A percentile compares a stretch with the other conserved stretches of the same genome.
Evolutionary conservation across 2,329 filamentous ascomycete genomes (phyloP).

Genomic region (Pyrenochaeta sp.): DNA sequence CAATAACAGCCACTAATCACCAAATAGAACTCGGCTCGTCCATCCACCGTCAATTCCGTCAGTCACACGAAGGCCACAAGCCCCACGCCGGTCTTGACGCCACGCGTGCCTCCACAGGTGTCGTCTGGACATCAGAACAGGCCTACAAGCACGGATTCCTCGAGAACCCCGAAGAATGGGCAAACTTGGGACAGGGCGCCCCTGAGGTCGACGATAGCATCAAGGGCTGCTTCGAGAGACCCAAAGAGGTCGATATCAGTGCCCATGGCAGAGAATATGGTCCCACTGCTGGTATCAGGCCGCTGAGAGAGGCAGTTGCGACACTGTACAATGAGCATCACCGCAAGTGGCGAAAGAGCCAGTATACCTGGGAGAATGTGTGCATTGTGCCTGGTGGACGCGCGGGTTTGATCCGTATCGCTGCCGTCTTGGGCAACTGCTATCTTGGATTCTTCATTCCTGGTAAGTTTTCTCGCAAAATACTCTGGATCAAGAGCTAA

Average conservation of each 20-base stretch:
- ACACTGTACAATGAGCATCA: conserved; percentile 94
- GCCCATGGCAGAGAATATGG: conserved; percentile 85
- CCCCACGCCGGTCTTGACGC: conserved; percentile 91
- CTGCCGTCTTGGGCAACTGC: conserved; percentile 89
- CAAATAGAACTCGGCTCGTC: conserved; percentile 79
- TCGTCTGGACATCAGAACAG: conserved; percentile 91
- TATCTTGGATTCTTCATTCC: conserved; percentile 92
- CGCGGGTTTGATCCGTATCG: conserved; percentile 92
- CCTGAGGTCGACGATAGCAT: conserved; percentile 96
- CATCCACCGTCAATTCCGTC: conserved; percentile 88
- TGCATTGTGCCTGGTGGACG: conserved; percentile 94
- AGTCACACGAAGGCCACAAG: conserved; percentile 88
- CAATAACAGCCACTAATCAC: conserved; percentile 3
- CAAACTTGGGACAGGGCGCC: conserved; percentile 92
- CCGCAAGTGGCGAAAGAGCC: conserved; percentile 82
- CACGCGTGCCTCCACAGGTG: conserved; percentile 86
- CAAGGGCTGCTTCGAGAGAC: conserved; percentile 84
- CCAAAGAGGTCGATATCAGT: conserved; percentile 78
- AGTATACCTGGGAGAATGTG: conserved; percentile 96
- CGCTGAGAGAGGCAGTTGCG: conserved; percentile 86
- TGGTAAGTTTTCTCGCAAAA: conserved; percentile 54
- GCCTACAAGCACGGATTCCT: conserved; percentile 88
- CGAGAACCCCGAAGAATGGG: conserved; percentile 84
- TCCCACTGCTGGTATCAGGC: conserved; percentile 92
- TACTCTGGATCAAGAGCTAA: background rate